Percentiles rank a stretch among this genome's conserved stretches.
phyloP scores from a whole-genome alignment of 208 protist genomes.

The Leishmania arabica region DNA sequence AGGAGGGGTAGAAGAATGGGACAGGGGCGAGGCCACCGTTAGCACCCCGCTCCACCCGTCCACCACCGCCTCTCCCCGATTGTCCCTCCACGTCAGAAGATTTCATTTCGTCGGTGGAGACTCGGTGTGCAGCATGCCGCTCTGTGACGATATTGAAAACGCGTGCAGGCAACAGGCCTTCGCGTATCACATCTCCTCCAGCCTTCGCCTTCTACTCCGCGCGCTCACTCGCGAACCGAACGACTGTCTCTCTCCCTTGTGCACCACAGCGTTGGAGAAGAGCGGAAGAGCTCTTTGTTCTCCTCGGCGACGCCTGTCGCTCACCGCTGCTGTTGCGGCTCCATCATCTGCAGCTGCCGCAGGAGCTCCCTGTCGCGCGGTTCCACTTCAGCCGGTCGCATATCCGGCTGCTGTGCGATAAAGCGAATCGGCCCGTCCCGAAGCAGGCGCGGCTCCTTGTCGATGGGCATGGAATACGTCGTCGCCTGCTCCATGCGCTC shows the following conservation, averaged over 20 bases:
- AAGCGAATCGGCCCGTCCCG: conserved; percentile 12
- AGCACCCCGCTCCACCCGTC: neutral
- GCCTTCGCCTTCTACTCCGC: neutral
- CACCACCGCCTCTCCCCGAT: neutral
- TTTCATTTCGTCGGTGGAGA: neutral
- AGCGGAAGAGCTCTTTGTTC: neutral
- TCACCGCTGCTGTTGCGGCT: neutral
- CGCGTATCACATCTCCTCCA: neutral
- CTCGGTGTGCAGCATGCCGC: neutral
- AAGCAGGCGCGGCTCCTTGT: conserved; percentile 53
- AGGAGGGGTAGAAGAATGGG: neutral
- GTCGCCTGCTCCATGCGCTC: conserved; percentile 54
- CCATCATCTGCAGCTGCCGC: neutral
- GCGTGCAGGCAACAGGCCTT: neutral
- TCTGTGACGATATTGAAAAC: neutral
- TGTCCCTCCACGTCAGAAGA: neutral
- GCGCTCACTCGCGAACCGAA: neutral
- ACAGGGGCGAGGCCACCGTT: neutral
- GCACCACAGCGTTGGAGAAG: neutral
- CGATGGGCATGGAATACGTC: conserved; percentile 74
- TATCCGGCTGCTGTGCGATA: conserved; percentile 22
- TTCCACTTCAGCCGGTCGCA: conserved; percentile 21
- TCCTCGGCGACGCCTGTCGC: neutral
- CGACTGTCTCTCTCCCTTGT: neutral
- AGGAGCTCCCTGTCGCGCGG: conserved; percentile 3